Evolutionary conservation across 176 grass and related monocot species (phyloP), one percentile per base, ranked within the genome.

Genomic region (Triticum turgidum): DNA sequence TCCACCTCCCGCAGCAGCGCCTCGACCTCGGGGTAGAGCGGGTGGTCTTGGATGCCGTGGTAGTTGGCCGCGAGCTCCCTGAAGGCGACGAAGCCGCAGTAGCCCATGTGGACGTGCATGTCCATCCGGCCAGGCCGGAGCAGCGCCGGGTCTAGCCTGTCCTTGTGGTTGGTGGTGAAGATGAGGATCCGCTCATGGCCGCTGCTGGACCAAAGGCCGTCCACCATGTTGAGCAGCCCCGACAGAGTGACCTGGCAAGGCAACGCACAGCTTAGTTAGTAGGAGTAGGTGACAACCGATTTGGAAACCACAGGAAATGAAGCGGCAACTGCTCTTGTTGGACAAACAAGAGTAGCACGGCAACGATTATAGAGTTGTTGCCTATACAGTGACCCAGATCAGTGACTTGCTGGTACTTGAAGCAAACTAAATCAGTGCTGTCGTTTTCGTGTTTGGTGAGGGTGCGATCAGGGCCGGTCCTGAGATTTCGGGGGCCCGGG

Each of bases 111-210:
- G 65, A 93, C 42, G 63, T 85, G 76, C 84, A 37, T 69, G 85
- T 90, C 88, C 91, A 85, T 93, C 72, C 91, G 78, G 4, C 91
- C 88, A 3, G 85, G 81, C 0, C 91, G 85, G 76, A 93, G 78
- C 81, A 90, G 76, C 81, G 91, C 85, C 54, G 12, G 29, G 69
- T 90, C 87, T 2, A 93, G 77, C 12, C 65, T 77, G 62, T 90
- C 91, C 77, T 27, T 4, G 88, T 93, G 88, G 67, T 77, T 92
- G 52, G 80, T 90, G 69, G 91, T 92, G 81, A 92, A 92, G 88
- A 87, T 78, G 80, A 87, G 64, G 81, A 92, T 83, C 15, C 88
- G 82, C 88, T 90, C 77, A n/a, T 89, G 84, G 22, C 77, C 88
- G 64, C 85, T 84, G 80, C 84, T 87, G 39, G 88, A 88, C 91